These are phyloP conservation scores for Aspergillus sergii DNA, from an alignment of 2,329 filamentous ascomycete genomes.

Conservation along the genomic window DNA sequence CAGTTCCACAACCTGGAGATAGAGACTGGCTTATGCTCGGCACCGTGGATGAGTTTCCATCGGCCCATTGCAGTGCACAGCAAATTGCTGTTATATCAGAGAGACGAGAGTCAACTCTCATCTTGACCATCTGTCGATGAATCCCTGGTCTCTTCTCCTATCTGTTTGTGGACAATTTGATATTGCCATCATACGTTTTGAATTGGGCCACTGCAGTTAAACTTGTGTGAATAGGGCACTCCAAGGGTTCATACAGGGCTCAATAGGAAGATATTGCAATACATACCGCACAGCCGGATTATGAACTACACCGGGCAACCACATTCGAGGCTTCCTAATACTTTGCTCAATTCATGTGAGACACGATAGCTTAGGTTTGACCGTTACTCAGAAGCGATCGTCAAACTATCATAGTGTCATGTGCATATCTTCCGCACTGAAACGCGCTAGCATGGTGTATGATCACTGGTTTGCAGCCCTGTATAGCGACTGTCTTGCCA, in stretches of 20 bases:
- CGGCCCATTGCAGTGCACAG: not conserved
- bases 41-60: not conserved
- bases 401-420: not conserved
- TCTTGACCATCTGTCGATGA: not conserved
- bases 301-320: not conserved
- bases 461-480: not conserved
- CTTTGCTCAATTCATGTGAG: not conserved
- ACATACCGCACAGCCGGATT: not conserved
- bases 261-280: not conserved
- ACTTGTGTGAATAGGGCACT: not conserved
- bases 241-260: not conserved
- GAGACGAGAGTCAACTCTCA: not conserved
- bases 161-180: not conserved
- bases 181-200: not conserved
- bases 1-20: not conserved
- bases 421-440: not conserved
- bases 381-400: not conserved
- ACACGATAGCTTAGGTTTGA: not conserved
- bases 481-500: constrained; percentile 26
- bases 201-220: not conserved
- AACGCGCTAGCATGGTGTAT: not conserved
- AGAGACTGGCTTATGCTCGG: not conserved
- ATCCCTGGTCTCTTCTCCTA: not conserved
- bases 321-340: not conserved
- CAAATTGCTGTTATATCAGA: not conserved